Evolutionary conservation across 2,329 filamentous ascomycete genomes (phyloP).

Genomic region (Sporothrix sp.): DNA sequence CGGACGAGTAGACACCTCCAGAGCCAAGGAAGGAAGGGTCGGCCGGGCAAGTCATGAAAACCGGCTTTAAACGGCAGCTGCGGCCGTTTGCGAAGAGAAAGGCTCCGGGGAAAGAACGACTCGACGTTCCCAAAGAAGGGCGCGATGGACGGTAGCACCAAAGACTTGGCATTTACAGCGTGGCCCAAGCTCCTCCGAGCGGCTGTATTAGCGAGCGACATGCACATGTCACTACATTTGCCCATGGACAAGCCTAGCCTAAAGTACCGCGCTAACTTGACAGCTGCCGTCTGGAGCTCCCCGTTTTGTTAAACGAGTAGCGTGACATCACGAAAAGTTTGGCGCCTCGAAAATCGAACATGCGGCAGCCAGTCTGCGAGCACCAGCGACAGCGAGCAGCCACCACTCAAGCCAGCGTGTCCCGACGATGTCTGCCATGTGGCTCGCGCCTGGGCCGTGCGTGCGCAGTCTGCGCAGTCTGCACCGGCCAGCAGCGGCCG

Average conservation of each 20-base stretch:
- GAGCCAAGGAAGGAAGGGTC: too few species aligned
- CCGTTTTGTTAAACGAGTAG: background rate
- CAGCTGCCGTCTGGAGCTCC: background rate
- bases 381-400: background rate
- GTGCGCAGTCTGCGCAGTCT: background rate
- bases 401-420: background rate
- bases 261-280: background rate
- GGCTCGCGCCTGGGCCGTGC: background rate
- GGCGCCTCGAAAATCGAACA: background rate
- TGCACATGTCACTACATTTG: background rate
- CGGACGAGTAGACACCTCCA: too few species aligned
- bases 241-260: too few species aligned
- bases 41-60: too few species aligned
- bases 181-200: background rate
- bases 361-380: background rate
- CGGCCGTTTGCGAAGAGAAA: too few species aligned
- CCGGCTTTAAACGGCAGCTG: too few species aligned
- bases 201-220: background rate
- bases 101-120: background rate
- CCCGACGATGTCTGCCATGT: background rate
- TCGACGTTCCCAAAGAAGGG: too few species aligned
- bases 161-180: background rate
- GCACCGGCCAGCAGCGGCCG: too few species aligned
- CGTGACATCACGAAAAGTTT: conserved; percentile 5
- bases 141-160: background rate